Conservation (phyloP, 805 yeast species). For the Cephaloascus albidus region DNA sequence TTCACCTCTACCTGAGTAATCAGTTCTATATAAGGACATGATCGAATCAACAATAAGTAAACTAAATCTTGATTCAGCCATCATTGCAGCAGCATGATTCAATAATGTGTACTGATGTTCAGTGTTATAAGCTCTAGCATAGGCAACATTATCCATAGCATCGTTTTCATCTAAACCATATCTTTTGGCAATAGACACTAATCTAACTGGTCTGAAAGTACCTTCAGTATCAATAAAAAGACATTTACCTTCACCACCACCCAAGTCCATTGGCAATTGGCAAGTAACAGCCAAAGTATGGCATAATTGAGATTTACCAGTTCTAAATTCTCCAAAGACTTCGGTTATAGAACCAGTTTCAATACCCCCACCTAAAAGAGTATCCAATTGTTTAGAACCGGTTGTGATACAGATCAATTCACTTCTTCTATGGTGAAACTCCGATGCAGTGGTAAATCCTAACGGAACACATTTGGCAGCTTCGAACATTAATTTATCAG, state of each 20-base stretch:
- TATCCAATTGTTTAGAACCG: slow-evolving; percentile 90
- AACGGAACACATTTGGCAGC: slow-evolving; percentile 85
- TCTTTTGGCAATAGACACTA: slow-evolving; percentile 83
- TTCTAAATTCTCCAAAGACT: slow-evolving; percentile 93
- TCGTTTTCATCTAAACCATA: slow-evolving; percentile 89
- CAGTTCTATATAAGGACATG: slow-evolving; percentile 94
- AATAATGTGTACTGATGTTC: slow-evolving; percentile 88
- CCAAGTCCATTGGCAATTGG: slow-evolving; percentile 92
- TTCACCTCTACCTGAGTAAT: slow-evolving; percentile 92
- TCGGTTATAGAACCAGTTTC: slow-evolving; percentile 98
- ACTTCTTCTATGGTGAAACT: slow-evolving; percentile 80
- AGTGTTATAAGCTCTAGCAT: slow-evolving; percentile 94
- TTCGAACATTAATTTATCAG: slow-evolving; percentile 73
- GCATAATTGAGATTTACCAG: slow-evolving; percentile 95
- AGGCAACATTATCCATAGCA: slow-evolving; percentile 94
- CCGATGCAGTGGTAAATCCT: slow-evolving; percentile 97
- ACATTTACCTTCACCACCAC: slow-evolving; percentile 98
- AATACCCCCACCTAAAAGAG: slow-evolving; percentile 90
- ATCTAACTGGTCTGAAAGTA: slow-evolving; percentile 86
- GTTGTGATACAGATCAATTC: slow-evolving; percentile 91
- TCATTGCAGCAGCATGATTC: slow-evolving; percentile 88
- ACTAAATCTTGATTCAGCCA: slow-evolving; percentile 90
- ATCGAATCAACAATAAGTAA: slow-evolving; percentile 91
- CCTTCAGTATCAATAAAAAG: slow-evolving; percentile 95
- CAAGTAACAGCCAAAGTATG: slow-evolving; percentile 96